Evolutionary conservation across 768 basidiomycete genomes (phyloP).

Genomic region (Xanthoconium stramineum): DNA sequence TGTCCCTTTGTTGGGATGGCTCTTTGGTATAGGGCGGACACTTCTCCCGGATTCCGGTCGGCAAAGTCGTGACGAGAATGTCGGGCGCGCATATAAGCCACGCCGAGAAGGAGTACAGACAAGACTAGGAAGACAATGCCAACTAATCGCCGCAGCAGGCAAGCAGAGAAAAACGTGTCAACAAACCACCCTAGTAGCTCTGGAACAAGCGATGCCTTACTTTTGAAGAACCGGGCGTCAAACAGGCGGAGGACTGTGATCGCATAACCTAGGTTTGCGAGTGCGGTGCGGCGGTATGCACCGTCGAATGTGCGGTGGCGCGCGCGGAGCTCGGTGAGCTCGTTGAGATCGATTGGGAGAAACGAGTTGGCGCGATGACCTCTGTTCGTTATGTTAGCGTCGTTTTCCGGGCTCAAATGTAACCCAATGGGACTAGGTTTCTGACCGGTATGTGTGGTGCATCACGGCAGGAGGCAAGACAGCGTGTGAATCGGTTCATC

Average conservation of each 20-base stretch:
- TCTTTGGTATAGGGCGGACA: slow-evolving; percentile 25
- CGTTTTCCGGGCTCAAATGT: not conserved
- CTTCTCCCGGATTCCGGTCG: slow-evolving; percentile 44
- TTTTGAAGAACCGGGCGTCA: slow-evolving; percentile 66
- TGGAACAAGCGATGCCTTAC: slow-evolving; percentile 38
- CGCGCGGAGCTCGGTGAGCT: slow-evolving; percentile 73
- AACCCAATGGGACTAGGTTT: not conserved
- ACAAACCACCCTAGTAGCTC: too few relatives aligned
- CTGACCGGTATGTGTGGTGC: slow-evolving; percentile 26
- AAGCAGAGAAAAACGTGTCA: not conserved
- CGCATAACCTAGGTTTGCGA: slow-evolving; percentile 71
- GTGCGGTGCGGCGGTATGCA: slow-evolving; percentile 73
- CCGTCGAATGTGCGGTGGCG: slow-evolving; percentile 81
- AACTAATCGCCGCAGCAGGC: slow-evolving; percentile 27
- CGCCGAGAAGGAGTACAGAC: slow-evolving; percentile 54
- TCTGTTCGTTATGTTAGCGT: not conserved
- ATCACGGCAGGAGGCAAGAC: slow-evolving; percentile 7
- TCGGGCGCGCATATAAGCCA: slow-evolving; percentile 58
- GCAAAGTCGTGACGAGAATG: slow-evolving; percentile 77
- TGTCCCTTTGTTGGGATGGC: slow-evolving; percentile 60
- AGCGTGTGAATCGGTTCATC: slow-evolving; percentile 20
- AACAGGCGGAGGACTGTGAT: slow-evolving; percentile 78
- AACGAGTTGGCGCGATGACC: slow-evolving; percentile 52
- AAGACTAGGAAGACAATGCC: slow-evolving; percentile 66
- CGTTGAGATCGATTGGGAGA: slow-evolving; percentile 48